Evolutionary conservation across 495 filamentous ascomycete species (phyloP), one percentile per base, ranked within the genome.

Genomic region (Penicillium cinerascens): DNA sequence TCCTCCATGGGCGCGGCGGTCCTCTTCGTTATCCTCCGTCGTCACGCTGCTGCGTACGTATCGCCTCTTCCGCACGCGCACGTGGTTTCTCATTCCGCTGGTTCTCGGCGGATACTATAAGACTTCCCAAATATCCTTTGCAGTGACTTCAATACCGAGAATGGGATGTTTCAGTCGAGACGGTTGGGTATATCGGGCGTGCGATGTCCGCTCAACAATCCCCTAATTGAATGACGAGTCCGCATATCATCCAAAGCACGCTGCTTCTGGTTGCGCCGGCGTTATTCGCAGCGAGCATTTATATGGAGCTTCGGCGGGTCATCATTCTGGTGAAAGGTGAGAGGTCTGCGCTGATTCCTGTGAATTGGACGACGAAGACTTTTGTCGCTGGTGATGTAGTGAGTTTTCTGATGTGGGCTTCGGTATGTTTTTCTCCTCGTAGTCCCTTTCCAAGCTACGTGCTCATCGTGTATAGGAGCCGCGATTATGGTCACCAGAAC

Each of bases 81-180:
- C 73, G 16, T 79, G 75, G 77, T 83, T 82, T 65, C 75, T 81
- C 67, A 72, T 82, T 17, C 71, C 77, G 3, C 82, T 86, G 56
- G 50, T 73, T 29, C 64, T 85, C 17, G 80, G 82, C 22, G 78
- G 74, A 16, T 52, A 75, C 23, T 67, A 80, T 84, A 66, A 54
- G 80, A 23, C 68, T 18, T 18, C 1, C 33, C n/a, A n/a, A n/a
- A n/a, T n/a, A n/a, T n/a, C n/a, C n/a, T n/a, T n/a, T n/a, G n/a
- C n/a, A n/a, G n/a, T n/a, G n/a, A n/a, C n/a, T n/a, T n/a, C n/a
- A n/a, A n/a, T n/a, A n/a, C n/a, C n/a, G n/a, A n/a, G n/a, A n/a
- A n/a, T n/a, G n/a, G n/a, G n/a, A n/a, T n/a, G n/a, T 29, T 2
- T 1, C 29, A 63, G 72, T 76, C 6, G 74, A 77, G 54, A 63